Evolutionary conservation across 495 filamentous ascomycete species (phyloP).

Genomic region (Xylaria palmicola): DNA sequence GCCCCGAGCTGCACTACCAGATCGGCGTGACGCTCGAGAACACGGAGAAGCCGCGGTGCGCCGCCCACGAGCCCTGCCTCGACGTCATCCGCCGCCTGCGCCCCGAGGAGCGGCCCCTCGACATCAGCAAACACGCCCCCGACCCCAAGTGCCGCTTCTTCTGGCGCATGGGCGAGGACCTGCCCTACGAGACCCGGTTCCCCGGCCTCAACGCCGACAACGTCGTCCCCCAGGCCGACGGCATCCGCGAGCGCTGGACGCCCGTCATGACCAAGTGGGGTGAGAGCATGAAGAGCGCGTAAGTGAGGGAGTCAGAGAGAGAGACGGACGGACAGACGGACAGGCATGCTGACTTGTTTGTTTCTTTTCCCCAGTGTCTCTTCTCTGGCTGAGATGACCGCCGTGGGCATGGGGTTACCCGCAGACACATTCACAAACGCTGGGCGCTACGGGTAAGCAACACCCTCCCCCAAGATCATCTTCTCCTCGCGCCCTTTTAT

Average conservation of each 20-base stretch:
- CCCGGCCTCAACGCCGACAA: conserved; percentile 47
- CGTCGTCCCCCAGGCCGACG: conserved; percentile 39
- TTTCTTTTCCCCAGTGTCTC: conserved; percentile 43
- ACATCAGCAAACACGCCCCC: conserved; percentile 44
- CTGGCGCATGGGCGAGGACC: conserved; percentile 47
- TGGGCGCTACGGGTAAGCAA: conserved; percentile 47
- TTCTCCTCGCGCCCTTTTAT: not conserved
- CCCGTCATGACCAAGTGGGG: conserved; percentile 50
- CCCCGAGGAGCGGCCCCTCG: conserved; percentile 46
- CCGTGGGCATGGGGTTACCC: conserved; percentile 47
- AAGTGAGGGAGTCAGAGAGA: not conserved
- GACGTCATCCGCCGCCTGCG: conserved; percentile 45
- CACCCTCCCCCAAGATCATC: not conserved
- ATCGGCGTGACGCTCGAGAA: conserved; percentile 55
- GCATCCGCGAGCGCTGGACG: conserved; percentile 44
- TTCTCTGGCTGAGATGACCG: conserved; percentile 48
- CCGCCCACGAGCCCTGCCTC: conserved; percentile 52
- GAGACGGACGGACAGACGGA: not conserved
- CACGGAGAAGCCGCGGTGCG: conserved; percentile 56
- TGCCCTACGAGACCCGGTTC: conserved; percentile 48
- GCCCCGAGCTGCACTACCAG: conserved; percentile 50
- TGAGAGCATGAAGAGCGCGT: conserved; percentile 52
- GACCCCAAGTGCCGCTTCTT: conserved; percentile 55
- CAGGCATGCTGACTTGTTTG: not conserved
- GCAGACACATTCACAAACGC: conserved; percentile 45